Evolutionary conservation across 495 filamentous ascomycete species (phyloP).

Genomic region (Friedmanniomyces simplex): DNA sequence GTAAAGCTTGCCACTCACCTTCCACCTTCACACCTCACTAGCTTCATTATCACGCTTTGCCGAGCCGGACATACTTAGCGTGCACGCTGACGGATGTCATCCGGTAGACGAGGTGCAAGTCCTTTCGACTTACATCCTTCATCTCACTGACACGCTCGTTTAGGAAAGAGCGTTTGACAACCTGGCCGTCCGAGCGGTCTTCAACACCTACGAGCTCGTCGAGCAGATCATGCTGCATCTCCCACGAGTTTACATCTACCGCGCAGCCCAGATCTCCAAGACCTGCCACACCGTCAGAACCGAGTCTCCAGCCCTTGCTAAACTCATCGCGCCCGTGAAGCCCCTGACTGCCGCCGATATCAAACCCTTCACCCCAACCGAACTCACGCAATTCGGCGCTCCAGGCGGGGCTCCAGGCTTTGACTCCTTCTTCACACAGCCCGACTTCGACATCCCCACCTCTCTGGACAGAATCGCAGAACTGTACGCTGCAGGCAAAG

Average conservation of each 20-base stretch:
- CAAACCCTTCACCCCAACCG: background rate
- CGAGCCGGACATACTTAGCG: background rate
- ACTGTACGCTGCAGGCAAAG: background rate
- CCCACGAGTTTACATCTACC: background rate
- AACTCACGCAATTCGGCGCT: too few species aligned
- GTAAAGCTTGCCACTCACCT: background rate
- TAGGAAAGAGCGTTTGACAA: background rate
- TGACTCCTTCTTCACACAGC: too few species aligned
- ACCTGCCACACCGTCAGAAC: background rate
- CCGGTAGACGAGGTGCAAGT: too few species aligned
- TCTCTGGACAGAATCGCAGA: background rate
- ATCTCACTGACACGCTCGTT: background rate
- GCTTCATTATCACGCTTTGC: background rate
- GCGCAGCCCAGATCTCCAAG: background rate
- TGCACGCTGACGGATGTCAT: background rate
- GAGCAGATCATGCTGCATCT: background rate
- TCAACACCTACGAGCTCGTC: background rate
- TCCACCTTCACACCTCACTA: background rate
- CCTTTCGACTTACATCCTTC: too few species aligned
- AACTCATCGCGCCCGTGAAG: background rate
- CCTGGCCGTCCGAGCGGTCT: background rate
- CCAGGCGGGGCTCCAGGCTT: too few species aligned
- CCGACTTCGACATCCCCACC: too few species aligned
- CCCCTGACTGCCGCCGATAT: background rate
- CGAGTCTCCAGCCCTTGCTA: background rate